Evolutionary conservation across 116 monocot genomes (phyloP).

Genomic region (Posidonia oceanica): DNA sequence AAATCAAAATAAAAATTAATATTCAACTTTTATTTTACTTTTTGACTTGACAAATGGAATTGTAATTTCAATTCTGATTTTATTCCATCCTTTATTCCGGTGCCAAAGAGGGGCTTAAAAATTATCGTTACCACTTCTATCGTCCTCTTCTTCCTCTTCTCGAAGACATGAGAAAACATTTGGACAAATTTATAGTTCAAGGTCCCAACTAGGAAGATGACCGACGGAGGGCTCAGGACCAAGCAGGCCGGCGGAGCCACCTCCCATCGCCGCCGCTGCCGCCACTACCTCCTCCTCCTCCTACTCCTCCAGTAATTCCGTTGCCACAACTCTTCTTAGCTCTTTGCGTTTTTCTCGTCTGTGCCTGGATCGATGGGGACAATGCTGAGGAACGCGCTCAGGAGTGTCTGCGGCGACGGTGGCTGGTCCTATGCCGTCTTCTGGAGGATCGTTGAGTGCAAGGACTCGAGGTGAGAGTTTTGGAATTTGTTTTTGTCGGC

Average conservation of each 20-base stretch:
- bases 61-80: no score
- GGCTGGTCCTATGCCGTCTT: slow-evolving; percentile 87
- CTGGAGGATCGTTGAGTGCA: slow-evolving; percentile 39
- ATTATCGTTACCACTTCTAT: no score
- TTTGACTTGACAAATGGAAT: no score
- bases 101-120: no score
- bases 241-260: slow-evolving; percentile 51
- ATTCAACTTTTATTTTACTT: no score
- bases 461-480: slow-evolving; percentile 32
- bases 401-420: slow-evolving; percentile 51
- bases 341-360: no score
- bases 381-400: slow-evolving; percentile 31
- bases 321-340: no score
- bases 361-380: slow-evolving; percentile 17
- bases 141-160: no score
- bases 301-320: not conserved
- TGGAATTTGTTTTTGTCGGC: not conserved
- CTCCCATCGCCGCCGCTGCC: not conserved
- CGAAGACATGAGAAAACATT: no score
- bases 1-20: no score
- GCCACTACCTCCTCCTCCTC: not conserved
- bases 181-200: no score
- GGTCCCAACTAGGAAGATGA: slow-evolving; percentile 19
- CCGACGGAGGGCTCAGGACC: slow-evolving; percentile 26
- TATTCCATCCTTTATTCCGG: no score